Conservation (phyloP, 2,329 filamentous ascomycete species). For the Chrysosporium queenslandicum region DNA sequence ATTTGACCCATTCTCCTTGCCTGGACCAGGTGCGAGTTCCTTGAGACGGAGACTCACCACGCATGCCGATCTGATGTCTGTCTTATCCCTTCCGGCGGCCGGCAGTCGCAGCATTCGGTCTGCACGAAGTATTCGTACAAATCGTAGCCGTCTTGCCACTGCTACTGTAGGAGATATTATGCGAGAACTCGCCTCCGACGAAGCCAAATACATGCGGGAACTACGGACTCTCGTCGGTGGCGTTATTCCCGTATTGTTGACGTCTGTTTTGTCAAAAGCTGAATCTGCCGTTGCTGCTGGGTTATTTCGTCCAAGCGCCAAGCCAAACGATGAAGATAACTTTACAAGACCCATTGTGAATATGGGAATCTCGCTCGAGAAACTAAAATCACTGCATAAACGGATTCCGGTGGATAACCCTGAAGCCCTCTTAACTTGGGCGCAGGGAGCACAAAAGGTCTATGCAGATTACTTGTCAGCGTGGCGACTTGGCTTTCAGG, state of each 20-base stretch:
- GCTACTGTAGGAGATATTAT: slow-evolving; percentile 68
- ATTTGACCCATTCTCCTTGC: slow-evolving; percentile 35
- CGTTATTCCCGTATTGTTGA: slow-evolving; percentile 83
- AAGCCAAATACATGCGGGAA: slow-evolving; percentile 79
- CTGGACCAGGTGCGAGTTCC: slow-evolving; percentile 41
- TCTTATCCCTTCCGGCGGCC: slow-evolving; percentile 56
- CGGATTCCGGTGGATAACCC: slow-evolving; percentile 66
- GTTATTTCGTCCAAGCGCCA: slow-evolving; percentile 52
- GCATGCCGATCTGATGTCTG: slow-evolving; percentile 88
- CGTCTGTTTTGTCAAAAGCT: slow-evolving; percentile 66
- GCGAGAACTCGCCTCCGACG: slow-evolving; percentile 69
- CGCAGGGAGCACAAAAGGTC: slow-evolving; percentile 62
- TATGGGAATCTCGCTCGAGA: slow-evolving; percentile 85
- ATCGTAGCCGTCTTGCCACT: slow-evolving; percentile 54
- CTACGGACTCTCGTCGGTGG: slow-evolving; percentile 88
- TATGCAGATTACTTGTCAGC: slow-evolving; percentile 78
- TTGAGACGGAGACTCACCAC: slow-evolving; percentile 73
- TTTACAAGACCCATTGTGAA: slow-evolving; percentile 80
- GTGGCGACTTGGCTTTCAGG: slow-evolving; percentile 90
- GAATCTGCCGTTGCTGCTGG: slow-evolving; percentile 54
- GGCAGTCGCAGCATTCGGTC: slow-evolving; percentile 62
- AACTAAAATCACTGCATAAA: slow-evolving; percentile 68
- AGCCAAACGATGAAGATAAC: slow-evolving; percentile 48
- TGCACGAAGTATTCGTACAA: slow-evolving; percentile 65
- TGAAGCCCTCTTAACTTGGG: slow-evolving; percentile 67